A percentile compares a stretch with the other conserved stretches of the same genome.
phyloP scores from a whole-genome alignment of 2,329 filamentous ascomycete species.

The Hypoxylon sp. region DNA sequence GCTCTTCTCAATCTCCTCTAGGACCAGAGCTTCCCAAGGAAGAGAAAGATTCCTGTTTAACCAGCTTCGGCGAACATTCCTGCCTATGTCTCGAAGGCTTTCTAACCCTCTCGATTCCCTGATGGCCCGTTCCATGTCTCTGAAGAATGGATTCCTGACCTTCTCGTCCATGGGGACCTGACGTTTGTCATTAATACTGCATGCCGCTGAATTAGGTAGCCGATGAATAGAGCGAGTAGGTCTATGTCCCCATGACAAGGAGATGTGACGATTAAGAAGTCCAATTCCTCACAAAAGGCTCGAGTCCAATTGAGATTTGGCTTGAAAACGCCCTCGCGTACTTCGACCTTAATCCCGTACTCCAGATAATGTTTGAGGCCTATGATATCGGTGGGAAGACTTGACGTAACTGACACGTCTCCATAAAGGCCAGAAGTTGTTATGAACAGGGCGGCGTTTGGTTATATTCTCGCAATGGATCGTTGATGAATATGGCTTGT shows the following conservation, averaged over 20 bases:
- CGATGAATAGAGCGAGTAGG: conserved; percentile 26
- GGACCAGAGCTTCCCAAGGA: conserved; percentile 6
- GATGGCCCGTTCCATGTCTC: conserved; percentile 5
- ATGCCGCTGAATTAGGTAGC: conserved; percentile 27
- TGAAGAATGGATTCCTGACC: conserved; percentile 4
- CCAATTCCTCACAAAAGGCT: conserved; percentile 19
- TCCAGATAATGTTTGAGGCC: conserved; percentile 13
- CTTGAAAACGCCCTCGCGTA: conserved; percentile 9
- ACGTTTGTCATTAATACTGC: conserved; percentile 23
- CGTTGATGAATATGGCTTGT: neutral
- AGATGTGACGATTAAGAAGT: conserved; percentile 21
- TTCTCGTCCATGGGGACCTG: conserved; percentile 1
- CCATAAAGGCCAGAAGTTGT: conserved; percentile 18
- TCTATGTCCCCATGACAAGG: conserved; percentile 22
- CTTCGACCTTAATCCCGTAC: conserved; percentile 15
- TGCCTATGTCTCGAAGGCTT: neutral
- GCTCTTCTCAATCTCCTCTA: conserved; percentile 1
- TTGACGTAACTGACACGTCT: conserved; percentile 20
- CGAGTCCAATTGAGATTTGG: conserved; percentile 32
- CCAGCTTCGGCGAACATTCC: neutral
- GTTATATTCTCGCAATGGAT: neutral
- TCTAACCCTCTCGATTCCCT: neutral
- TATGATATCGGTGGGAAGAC: conserved; percentile 34
- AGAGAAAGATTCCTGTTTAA: neutral
- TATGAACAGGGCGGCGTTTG: neutral